Evolutionary conservation across 108 stramenopile species (phyloP).

Genomic region (Pseudonitzschia delicatissima): DNA sequence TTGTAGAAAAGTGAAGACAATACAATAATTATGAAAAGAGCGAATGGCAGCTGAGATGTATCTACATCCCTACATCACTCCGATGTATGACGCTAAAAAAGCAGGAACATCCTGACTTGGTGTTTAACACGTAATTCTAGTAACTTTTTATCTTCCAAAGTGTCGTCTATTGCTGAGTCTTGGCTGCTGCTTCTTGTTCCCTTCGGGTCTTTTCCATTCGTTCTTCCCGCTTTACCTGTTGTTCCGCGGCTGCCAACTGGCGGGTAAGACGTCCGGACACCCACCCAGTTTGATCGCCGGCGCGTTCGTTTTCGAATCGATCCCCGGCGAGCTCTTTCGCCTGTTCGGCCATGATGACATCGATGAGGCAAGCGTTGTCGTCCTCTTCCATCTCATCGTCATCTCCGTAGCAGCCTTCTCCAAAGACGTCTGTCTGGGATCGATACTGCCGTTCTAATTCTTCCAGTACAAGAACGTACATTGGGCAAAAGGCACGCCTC

Average conservation of each 20-base stretch:
- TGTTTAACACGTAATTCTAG: too few relatives aligned
- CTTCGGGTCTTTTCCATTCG: not conserved
- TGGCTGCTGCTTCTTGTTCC: not conserved
- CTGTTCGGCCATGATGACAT: constrained; percentile 31
- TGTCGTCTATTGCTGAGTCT: too few relatives aligned
- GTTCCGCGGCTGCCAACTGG: constrained; percentile 19
- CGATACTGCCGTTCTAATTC: constrained; percentile 42
- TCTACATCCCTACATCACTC: too few relatives aligned
- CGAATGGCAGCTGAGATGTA: too few relatives aligned
- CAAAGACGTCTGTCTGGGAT: constrained; percentile 9
- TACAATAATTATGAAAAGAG: too few relatives aligned
- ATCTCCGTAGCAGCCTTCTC: not conserved
- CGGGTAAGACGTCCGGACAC: constrained; percentile 32
- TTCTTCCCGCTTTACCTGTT: not conserved
- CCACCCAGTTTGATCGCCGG: constrained; percentile 34
- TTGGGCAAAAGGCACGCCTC: constrained; percentile 41
- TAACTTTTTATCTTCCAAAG: too few relatives aligned
- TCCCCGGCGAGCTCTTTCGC: constrained; percentile 23
- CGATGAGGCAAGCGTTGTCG: constrained; percentile 29
- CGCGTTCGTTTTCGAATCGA: constrained; percentile 15
- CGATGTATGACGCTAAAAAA: too few relatives aligned
- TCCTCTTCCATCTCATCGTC: constrained; percentile 17
- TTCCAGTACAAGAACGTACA: constrained; percentile 45
- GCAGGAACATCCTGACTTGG: too few relatives aligned
- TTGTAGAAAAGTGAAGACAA: too few relatives aligned